A percentile compares a stretch with the other conserved stretches of the same genome.
phyloP scores from a whole-genome alignment of 2,329 filamentous ascomycete genomes.

The Colletotrichum neosansevieriae region DNA sequence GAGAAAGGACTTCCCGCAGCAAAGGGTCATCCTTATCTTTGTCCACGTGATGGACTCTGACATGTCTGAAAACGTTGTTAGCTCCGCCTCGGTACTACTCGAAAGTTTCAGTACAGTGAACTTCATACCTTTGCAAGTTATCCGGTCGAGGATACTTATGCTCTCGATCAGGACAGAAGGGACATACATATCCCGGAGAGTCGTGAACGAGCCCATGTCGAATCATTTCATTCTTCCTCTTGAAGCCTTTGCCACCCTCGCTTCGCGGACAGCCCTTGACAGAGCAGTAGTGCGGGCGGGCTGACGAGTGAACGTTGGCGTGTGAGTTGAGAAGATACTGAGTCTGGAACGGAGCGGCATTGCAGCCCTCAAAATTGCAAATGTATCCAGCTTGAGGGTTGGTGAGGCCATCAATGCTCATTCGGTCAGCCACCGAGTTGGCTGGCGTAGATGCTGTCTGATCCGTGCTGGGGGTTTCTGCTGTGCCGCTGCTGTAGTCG shows the following conservation, averaged over 20 bases:
- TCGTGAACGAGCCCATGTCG: conserved; percentile 88
- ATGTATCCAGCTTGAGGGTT: conserved; percentile 66
- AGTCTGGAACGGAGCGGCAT: conserved; percentile 80
- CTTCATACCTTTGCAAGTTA: conserved; percentile 87
- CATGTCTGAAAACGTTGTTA: conserved; percentile 72
- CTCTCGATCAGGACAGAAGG: conserved; percentile 93
- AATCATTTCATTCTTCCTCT: conserved; percentile 81
- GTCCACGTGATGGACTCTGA: conserved; percentile 90
- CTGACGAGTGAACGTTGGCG: conserved; percentile 76
- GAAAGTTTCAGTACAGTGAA: neutral
- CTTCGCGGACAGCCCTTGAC: conserved; percentile 72
- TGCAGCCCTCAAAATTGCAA: conserved; percentile 74
- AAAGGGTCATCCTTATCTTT: conserved; percentile 88
- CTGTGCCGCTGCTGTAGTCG: conserved; percentile 59
- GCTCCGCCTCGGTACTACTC: neutral
- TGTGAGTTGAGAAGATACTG: conserved; percentile 84
- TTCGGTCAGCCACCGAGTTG: conserved; percentile 61
- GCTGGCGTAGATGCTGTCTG: conserved; percentile 58
- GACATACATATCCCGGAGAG: conserved; percentile 94
- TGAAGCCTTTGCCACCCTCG: conserved; percentile 76
- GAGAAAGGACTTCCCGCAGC: conserved; percentile 85
- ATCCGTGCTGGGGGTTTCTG: conserved; percentile 61
- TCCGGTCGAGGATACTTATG: conserved; percentile 96
- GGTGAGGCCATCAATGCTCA: conserved; percentile 70
- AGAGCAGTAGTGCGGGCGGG: conserved; percentile 74